Base-by-base conservation (phyloP, 495 filamentous ascomycete species). In the Apiosordaria backusii region DNA sequence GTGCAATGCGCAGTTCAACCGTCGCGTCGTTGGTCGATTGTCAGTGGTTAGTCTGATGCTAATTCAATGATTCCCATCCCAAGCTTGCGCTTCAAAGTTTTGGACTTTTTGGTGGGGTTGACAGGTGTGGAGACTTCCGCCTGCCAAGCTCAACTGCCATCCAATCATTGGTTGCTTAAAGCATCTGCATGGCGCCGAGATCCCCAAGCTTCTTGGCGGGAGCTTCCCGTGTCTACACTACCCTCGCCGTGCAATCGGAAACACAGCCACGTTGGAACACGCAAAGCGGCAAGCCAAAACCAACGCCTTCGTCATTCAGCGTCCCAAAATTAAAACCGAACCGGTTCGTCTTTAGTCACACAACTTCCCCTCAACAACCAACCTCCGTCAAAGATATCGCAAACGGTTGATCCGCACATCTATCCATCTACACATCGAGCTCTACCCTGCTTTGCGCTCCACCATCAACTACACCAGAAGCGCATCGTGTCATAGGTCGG, bases 81-180 rank as follows among this genome's bases (percentile, higher is more conserved):
- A 15, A 26, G 50, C 59, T 27, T 57, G 19, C 24, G 10, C 29
- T 61, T 61, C 15, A 6, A 19, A 61, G 22, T 40, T 21, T 22
- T 27, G 26, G 40, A 50, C n/a, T 26, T 45, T 53, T 29, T 66
- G 59, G 58, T 62, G 65, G 64, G 64, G 58, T 29, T 22, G 57
- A 59, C 16, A 10, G 24, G 18, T 9, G 18, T 26, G 57, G 15
- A 22, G 35, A 45, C 35, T 45, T 15, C 35, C 5, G 10, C 35
- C 35, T 45, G 35, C 35, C 35, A 45, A 55, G 52, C 52, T 21
- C 9, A 24, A n/a, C 52, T 22, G 4, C 21, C 18, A 64, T 35
- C 67, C 67, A 69, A 69, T 69, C 67, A 69, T 54, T n/a, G n/a
- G n/a, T n/a, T 55, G 23, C 9, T 25, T 55, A 23, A 65, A 55